These are phyloP conservation scores for Colletotrichum sojae DNA, from an alignment of 2,329 filamentous ascomycete species.

Conservation along the genomic window DNA sequence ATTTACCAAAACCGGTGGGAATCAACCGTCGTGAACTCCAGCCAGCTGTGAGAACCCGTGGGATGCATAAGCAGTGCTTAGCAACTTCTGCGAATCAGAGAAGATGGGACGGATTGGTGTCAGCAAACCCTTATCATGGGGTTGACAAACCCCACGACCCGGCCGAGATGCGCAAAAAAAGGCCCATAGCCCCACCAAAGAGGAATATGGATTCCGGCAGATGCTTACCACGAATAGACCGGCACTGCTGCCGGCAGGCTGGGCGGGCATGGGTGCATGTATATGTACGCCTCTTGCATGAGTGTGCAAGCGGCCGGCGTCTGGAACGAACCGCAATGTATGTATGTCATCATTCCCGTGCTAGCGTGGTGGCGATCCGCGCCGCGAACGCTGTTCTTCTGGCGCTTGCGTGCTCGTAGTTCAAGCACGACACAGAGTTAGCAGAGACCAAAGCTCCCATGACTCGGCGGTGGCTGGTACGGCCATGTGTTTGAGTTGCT, in stretches of 20 bases:
- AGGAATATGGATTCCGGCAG: too few species aligned
- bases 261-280: too few species aligned
- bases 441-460: conserved; percentile 3
- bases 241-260: too few species aligned
- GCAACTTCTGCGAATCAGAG: conserved; percentile 22
- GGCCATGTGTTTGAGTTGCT: background rate
- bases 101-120: background rate
- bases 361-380: conserved; percentile 31
- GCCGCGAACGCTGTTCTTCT: background rate
- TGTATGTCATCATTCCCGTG: background rate
- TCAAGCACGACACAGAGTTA: conserved; percentile 29
- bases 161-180: background rate
- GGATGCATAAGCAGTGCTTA: background rate
- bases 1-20: background rate
- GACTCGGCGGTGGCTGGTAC: conserved; percentile 18
- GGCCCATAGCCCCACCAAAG: too few species aligned
- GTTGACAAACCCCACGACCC: conserved; percentile 4
- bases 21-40: background rate
- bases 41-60: background rate
- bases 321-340: conserved; percentile 3
- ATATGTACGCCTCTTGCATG: too few species aligned
- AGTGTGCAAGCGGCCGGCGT: background rate
- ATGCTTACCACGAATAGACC: too few species aligned
- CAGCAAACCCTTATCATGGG: conserved; percentile 18
- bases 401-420: conserved; percentile 8